Conservation (phyloP, 2,329 filamentous ascomycete species). For the Fusarium compactum region DNA sequence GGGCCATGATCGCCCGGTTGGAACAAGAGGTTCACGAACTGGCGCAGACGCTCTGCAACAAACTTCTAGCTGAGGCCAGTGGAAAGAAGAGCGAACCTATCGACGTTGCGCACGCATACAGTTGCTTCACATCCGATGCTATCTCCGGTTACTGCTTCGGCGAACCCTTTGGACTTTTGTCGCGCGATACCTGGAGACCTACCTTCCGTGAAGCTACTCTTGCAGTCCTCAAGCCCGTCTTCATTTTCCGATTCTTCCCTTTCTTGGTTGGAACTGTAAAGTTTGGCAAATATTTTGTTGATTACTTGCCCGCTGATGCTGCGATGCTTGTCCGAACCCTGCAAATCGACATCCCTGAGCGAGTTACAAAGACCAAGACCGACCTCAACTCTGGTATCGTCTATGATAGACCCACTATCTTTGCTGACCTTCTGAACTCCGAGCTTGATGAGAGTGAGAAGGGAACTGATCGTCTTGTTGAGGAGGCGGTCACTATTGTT, state of each 20-base stretch:
- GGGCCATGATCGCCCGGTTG: conserved; percentile 12
- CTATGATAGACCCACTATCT: conserved; percentile 19
- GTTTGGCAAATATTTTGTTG: conserved; percentile 7
- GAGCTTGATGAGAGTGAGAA: conserved; percentile 15
- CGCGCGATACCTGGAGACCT: background rate
- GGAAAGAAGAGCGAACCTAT: background rate
- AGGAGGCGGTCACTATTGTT: conserved; percentile 13
- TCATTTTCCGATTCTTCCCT: conserved; percentile 15
- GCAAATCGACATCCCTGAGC: conserved; percentile 13
- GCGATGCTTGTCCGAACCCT: conserved; percentile 7
- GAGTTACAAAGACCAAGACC: conserved; percentile 13
- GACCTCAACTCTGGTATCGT: conserved; percentile 9
- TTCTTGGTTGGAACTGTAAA: conserved; percentile 17
- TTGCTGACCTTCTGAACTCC: conserved; percentile 10
- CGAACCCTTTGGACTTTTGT: conserved; percentile 17
- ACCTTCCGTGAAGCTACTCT: conserved; percentile 27
- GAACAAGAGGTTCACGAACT: conserved; percentile 18
- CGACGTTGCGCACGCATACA: conserved; percentile 17
- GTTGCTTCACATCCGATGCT: conserved; percentile 14
- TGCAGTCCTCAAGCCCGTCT: conserved; percentile 21
- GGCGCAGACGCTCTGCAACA: conserved; percentile 14
- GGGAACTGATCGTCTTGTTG: background rate
- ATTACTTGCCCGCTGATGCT: background rate
- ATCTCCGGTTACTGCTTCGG: conserved; percentile 26
- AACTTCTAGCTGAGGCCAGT: conserved; percentile 1